Conservation (phyloP, 176 grass and related monocot species). For the Puya raimondii region DNA sequence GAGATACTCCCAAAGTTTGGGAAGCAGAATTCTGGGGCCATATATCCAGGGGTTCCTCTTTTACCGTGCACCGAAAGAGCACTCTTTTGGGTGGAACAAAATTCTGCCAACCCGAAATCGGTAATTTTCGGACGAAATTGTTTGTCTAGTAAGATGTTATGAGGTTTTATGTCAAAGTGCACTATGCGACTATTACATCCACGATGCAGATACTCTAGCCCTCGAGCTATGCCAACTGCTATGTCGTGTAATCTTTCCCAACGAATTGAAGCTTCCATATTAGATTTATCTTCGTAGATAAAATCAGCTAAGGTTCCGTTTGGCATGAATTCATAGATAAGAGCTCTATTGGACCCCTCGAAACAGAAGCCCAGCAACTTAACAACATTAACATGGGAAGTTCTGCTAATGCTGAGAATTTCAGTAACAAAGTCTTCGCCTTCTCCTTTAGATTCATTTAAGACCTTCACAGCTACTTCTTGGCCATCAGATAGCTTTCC, state of each 20-base stretch:
- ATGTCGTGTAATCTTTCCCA: background rate
- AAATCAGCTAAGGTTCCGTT: background rate
- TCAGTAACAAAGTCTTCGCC: background rate
- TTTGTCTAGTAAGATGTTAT: background rate
- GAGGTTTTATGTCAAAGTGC: background rate
- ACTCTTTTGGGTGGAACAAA: background rate
- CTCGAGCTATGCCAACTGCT: background rate
- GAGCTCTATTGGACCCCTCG: background rate
- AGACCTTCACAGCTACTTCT: too few relatives aligned
- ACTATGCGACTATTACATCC: background rate
- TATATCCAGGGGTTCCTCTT: background rate
- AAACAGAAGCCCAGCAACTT: background rate
- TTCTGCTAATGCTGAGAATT: background rate
- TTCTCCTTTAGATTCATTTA: background rate
- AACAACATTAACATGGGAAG: conserved; percentile 1
- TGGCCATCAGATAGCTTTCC: too few relatives aligned
- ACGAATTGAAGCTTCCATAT: background rate
- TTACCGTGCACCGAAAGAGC: background rate
- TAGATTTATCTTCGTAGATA: background rate
- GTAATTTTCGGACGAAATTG: background rate
- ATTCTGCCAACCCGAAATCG: background rate
- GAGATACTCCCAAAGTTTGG: background rate
- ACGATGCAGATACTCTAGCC: background rate
- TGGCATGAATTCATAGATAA: background rate
- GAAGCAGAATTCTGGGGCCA: background rate